Percentiles rank a stretch among this genome's conserved stretches.
Evolutionary conservation across 2,329 filamentous ascomycete genomes (phyloP).

Genomic region (Diaporthe sp.): DNA sequence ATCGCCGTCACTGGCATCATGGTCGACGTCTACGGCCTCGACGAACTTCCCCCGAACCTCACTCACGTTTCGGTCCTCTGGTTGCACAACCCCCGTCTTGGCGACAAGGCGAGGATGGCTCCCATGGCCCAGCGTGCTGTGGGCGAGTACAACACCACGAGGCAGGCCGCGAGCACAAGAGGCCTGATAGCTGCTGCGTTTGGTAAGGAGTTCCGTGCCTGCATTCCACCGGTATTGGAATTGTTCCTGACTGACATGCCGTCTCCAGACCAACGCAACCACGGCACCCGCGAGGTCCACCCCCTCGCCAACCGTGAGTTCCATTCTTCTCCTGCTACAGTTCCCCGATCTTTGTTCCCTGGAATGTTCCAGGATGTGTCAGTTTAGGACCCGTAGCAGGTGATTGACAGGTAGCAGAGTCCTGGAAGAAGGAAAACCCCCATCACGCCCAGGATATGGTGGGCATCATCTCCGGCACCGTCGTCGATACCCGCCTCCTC

Average conservation of each 20-base stretch:
- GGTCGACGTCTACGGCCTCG: slow-evolving; percentile 83
- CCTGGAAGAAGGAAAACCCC: slow-evolving; percentile 84
- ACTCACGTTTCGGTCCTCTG: slow-evolving; percentile 82
- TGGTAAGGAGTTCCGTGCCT: slow-evolving; percentile 34
- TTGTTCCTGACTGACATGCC: background rate
- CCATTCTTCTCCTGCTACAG: too few relatives aligned
- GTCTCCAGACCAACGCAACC: slow-evolving; percentile 83
- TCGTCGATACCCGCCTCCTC: slow-evolving; percentile 79
- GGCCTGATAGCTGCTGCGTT: slow-evolving; percentile 87
- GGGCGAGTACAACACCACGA: slow-evolving; percentile 71
- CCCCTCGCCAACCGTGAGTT: slow-evolving; percentile 70
- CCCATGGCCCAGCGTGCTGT: slow-evolving; percentile 79
- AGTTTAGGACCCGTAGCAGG: too few relatives aligned
- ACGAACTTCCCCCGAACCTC: slow-evolving; percentile 71
- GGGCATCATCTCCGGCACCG: slow-evolving; percentile 78
- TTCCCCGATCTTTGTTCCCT: too few relatives aligned
- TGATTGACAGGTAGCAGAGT: slow-evolving; percentile 48
- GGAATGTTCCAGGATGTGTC: too few relatives aligned
- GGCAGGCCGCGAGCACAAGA: slow-evolving; percentile 49
- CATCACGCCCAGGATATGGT: slow-evolving; percentile 95
- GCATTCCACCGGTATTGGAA: background rate
- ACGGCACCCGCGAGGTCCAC: slow-evolving; percentile 80
- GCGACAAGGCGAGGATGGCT: slow-evolving; percentile 79
- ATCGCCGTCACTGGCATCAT: slow-evolving; percentile 83
- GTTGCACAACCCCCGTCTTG: slow-evolving; percentile 86